Evolutionary conservation across 2,329 filamentous ascomycete species (phyloP).

Genomic region (Fusarium luffae): DNA sequence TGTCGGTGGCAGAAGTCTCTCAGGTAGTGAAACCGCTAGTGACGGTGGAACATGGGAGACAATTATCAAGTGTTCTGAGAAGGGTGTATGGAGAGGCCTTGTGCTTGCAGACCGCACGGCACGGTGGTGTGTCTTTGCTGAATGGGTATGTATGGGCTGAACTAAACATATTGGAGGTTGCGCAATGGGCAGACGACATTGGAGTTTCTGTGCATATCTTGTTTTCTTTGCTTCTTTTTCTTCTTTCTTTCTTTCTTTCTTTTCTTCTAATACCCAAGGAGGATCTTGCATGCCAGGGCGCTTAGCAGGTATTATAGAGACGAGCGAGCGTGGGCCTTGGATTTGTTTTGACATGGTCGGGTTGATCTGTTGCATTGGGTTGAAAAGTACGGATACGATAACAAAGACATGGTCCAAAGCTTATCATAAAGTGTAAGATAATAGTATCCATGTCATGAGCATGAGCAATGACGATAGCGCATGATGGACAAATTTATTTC

Average conservation of each 20-base stretch:
- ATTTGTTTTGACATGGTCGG: conserved; percentile 22
- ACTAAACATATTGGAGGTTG: conserved; percentile 31
- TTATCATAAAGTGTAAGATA: conserved; percentile 31
- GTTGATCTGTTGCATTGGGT: conserved; percentile 28
- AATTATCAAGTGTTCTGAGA: conserved; percentile 88
- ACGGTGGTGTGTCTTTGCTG: conserved; percentile 91
- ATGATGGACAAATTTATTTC: conserved; percentile 19
- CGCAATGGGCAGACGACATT: conserved; percentile 17
- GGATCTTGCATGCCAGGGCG: conserved; percentile 44
- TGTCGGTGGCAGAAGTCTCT: conserved; percentile 56
- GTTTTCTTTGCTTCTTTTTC: conserved; percentile 15
- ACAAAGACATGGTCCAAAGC: conserved; percentile 24
- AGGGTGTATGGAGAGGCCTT: conserved; percentile 81
- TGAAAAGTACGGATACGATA: conserved; percentile 30
- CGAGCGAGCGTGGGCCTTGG: conserved; percentile 31
- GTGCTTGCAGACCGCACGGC: conserved; percentile 86
- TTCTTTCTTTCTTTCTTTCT: conserved; percentile 13
- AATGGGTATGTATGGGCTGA: conserved; percentile 74
- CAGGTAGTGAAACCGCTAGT: conserved; percentile 66
- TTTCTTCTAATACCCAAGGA: conserved; percentile 42
- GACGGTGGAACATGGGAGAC: conserved; percentile 87
- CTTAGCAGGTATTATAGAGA: conserved; percentile 34
- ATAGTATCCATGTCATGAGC: conserved; percentile 34
- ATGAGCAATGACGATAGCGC: conserved; percentile 29
- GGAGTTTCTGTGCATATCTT: conserved; percentile 40